phyloP scores from a whole-genome alignment of 768 basidiomycete species.

The Boletellus sp. region DNA sequence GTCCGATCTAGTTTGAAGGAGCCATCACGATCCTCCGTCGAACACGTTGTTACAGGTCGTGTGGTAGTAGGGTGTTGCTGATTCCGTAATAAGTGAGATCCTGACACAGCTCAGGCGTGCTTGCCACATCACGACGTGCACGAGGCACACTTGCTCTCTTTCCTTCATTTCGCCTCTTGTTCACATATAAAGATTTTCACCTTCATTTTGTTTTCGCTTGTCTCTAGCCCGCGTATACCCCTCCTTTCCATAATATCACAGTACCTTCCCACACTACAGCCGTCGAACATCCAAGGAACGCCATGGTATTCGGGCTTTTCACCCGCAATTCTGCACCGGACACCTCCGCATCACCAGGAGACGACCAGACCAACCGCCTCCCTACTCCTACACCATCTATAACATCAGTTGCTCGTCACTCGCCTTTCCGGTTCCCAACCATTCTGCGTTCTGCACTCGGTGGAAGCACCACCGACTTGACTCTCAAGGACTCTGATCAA shows the following conservation, averaged over 20 bases:
- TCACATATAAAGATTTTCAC: conserved; percentile 6
- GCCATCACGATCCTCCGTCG: no score
- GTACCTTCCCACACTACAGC: no score
- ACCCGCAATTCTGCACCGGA: conserved; percentile 29
- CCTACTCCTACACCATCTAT: conserved; percentile 55
- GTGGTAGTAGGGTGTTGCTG: not conserved
- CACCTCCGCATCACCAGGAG: conserved; percentile 5
- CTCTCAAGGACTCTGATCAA: conserved; percentile 16
- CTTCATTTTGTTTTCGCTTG: conserved; percentile 1
- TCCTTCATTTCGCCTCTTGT: conserved; percentile 11
- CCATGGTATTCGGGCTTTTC: conserved; percentile 44
- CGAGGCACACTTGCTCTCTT: conserved; percentile 12
- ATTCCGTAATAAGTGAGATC: conserved; percentile 2
- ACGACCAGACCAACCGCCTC: conserved; percentile 32
- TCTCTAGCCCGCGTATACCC: not conserved
- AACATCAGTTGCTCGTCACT: conserved; percentile 27
- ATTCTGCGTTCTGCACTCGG: conserved; percentile 10
- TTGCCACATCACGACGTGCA: conserved; percentile 17
- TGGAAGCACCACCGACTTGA: conserved; percentile 22
- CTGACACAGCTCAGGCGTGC: conserved; percentile 12
- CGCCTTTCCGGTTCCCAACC: conserved; percentile 23
- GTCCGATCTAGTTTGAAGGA: no score
- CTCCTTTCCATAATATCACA: not conserved
- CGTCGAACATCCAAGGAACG: not conserved
- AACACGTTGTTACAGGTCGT: not conserved